Conservation (phyloP, 768 basidiomycete species). For the Coprinellus micaceus region DNA sequence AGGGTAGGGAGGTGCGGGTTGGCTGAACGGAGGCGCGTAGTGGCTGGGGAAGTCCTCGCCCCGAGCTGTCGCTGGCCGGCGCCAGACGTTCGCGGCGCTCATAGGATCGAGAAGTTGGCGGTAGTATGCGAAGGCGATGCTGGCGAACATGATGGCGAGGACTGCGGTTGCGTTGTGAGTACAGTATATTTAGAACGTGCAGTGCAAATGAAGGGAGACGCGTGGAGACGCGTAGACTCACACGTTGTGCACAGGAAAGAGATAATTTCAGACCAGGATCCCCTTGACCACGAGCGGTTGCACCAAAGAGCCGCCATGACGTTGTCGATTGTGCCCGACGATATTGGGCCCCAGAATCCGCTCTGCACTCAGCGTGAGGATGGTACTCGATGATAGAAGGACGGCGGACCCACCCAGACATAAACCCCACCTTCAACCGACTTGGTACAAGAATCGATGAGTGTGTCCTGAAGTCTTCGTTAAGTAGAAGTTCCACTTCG, state of each 20-base stretch:
- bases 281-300: slow-evolving; percentile 50
- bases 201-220: background rate
- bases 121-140: slow-evolving; percentile 66
- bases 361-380: slow-evolving; percentile 28
- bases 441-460: slow-evolving; percentile 53
- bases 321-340: slow-evolving; percentile 24
- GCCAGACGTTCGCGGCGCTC: slow-evolving; percentile 47
- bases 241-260: slow-evolving; percentile 56
- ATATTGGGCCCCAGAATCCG: slow-evolving; percentile 52
- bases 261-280: slow-evolving; percentile 68
- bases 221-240: slow-evolving; percentile 36
- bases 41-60: slow-evolving; percentile 40
- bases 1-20: slow-evolving; percentile 8
- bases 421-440: slow-evolving; percentile 32
- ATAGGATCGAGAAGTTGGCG: slow-evolving; percentile 72
- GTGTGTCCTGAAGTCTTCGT: slow-evolving; percentile 41
- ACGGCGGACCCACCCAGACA: slow-evolving; percentile 33
- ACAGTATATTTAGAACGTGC: background rate
- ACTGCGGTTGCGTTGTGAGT: slow-evolving; percentile 31
- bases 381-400: background rate
- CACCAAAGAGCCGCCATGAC: slow-evolving; percentile 50
- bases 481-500: background rate
- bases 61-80: slow-evolving; percentile 42
- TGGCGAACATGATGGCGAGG: slow-evolving; percentile 57
- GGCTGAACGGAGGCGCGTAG: slow-evolving; percentile 58